Evolutionary conservation across 139 green algal species (phyloP).

Genomic region (Chlamydomonas urium): DNA sequence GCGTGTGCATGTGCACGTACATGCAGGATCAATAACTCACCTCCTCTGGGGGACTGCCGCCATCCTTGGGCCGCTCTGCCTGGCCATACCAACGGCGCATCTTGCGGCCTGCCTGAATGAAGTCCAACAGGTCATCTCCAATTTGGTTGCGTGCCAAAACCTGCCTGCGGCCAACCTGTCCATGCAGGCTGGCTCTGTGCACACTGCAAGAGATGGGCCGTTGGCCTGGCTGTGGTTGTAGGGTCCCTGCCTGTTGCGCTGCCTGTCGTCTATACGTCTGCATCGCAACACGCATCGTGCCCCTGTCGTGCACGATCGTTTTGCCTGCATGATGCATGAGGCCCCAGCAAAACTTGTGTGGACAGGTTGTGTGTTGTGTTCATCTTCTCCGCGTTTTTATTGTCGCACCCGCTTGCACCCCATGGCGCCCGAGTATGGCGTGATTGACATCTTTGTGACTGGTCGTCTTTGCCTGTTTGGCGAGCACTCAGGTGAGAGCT

Average conservation of each 20-base stretch:
- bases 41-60: background rate
- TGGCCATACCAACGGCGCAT: slow-evolving; percentile 33
- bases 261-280: no score
- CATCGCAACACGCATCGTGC: no score
- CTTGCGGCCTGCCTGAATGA: slow-evolving; percentile 18
- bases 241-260: no score
- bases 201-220: no score
- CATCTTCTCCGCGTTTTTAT: background rate
- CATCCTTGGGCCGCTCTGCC: slow-evolving; percentile 9
- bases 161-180: no score
- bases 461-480: slow-evolving; percentile 67
- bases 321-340: background rate
- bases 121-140: slow-evolving; percentile 29
- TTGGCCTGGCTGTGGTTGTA: no score
- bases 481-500: slow-evolving; percentile 48
- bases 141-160: no score
- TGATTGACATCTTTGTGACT: slow-evolving; percentile 52
- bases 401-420: background rate
- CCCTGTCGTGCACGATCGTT: no score
- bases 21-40: no score
- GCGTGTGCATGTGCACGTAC: no score
- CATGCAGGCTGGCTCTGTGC: no score
- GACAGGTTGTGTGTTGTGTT: background rate
- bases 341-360: background rate
- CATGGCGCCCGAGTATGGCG: background rate